Percentiles rank a stretch among this genome's conserved stretches.
Conservation (phyloP, 139 green algal species). For the Coccomyxa sp. region DNA sequence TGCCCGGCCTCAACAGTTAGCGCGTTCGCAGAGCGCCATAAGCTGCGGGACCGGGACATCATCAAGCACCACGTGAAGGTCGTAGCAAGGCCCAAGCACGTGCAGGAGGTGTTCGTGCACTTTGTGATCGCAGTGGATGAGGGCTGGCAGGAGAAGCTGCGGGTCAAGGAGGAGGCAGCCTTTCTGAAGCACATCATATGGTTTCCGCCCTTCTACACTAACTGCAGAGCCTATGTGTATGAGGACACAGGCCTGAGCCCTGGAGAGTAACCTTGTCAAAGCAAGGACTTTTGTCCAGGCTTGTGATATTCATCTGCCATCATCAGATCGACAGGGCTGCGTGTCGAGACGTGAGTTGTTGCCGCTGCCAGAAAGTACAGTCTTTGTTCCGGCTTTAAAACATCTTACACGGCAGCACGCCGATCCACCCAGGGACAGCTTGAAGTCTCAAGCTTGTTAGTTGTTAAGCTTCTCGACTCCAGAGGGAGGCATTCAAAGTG, state of each 20-base stretch:
- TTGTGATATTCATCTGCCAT: too few species aligned
- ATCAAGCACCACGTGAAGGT: not conserved
- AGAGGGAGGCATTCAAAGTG: too few species aligned
- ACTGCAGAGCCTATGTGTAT: not conserved
- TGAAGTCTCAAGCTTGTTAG: too few species aligned
- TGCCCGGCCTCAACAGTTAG: not conserved
- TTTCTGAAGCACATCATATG: not conserved
- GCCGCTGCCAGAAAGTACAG: too few species aligned
- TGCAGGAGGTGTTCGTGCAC: not conserved
- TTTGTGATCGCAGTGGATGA: not conserved
- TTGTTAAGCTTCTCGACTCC: too few species aligned
- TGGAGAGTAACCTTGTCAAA: too few species aligned
- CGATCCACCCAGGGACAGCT: too few species aligned
- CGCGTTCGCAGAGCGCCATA: not conserved
- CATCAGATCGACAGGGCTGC: too few species aligned
- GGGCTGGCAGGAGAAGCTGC: not conserved
- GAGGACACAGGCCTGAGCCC: not conserved
- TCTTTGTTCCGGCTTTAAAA: too few species aligned
- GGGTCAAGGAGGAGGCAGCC: not conserved
- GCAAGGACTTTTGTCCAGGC: too few species aligned
- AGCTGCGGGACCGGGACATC: not conserved
- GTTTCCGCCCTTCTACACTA: not conserved
- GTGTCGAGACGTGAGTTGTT: too few species aligned
- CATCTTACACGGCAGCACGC: too few species aligned
- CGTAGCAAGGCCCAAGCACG: not conserved